Conservation (phyloP, 108 stramenopile genomes). For the Discostella stelligeroides region DNA sequence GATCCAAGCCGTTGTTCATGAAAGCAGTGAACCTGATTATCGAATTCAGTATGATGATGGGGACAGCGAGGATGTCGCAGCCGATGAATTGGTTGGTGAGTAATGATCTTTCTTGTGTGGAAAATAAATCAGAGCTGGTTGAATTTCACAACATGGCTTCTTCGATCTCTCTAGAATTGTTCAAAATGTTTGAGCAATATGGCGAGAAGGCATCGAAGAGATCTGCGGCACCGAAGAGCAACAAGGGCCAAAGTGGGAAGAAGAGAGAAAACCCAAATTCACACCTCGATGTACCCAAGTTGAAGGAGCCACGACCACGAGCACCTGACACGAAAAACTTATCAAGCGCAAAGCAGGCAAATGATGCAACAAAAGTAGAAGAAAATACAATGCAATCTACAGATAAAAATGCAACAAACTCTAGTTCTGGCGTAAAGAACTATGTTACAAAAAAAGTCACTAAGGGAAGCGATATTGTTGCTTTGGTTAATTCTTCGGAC, state of each 20-base stretch:
- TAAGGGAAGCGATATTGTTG: conserved; percentile 13
- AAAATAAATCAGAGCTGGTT: not conserved
- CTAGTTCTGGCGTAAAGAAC: conserved; percentile 7
- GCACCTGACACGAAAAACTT: not conserved
- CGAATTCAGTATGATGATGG: conserved; percentile 71
- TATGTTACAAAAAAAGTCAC: conserved; percentile 11
- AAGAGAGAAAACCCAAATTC: not conserved
- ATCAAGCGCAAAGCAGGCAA: not conserved
- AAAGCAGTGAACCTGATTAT: conserved; percentile 34
- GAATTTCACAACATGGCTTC: not conserved
- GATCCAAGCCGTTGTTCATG: conserved; percentile 19
- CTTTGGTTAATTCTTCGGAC: conserved; percentile 24
- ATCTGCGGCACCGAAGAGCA: conserved; percentile 3
- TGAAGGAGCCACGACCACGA: not conserved
- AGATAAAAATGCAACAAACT: conserved; percentile 2
- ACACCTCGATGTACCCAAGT: conserved; percentile 4
- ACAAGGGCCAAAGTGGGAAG: too few relatives aligned
- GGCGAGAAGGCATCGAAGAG: conserved; percentile 43
- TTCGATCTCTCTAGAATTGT: conserved; percentile 29
- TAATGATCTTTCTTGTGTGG: conserved; percentile 5
- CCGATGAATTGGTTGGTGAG: conserved; percentile 61
- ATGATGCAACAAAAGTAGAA: not conserved
- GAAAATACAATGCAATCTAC: conserved; percentile 12
- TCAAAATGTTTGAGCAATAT: conserved; percentile 41
- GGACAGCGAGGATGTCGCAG: conserved; percentile 59